Evolutionary conservation across 2,329 filamentous ascomycete species (phyloP), one percentile per base, ranked within the genome.

Genomic region (Davidsoniella virescens): DNA sequence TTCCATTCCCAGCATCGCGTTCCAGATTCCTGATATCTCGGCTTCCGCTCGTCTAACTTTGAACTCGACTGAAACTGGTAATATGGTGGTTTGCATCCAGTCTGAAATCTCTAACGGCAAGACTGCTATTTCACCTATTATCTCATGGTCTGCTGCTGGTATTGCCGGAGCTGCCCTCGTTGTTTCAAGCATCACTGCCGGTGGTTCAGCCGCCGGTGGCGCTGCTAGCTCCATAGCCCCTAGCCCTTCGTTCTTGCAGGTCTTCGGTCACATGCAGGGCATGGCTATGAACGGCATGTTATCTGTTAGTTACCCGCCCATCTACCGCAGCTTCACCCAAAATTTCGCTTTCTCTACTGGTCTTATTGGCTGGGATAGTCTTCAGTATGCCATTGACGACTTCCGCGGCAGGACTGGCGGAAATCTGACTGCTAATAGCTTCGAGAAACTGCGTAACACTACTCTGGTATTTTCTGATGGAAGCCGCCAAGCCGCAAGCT

Each of bases 201-300:
- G 82, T 16, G 75, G 75, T 46, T 71, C 77, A 44, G 70, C 72
- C 47, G 71, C 68, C 50, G 73, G 74, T 44, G 68, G 68, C 18
- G 67, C 73, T 9, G 68, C 66, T 38, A 73, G 73, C 44, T 68
- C 68, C 17, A 67, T 73, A 9, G 67, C 66, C 37, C 72, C 68
- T 48, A 92, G 86, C 58, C 92, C 92, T 23, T 85, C 82, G 49
- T 95, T 96, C 62, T 73, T 73, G 42, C 86, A 95, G 60, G 80
- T 93, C 44, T 75, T 94, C 57, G 80, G 82, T 54, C 93, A 85
- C 77, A 94, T 96, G 64, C 88, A 96, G 65, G 82, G 83, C 46
- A 84, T 96, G 72, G 87, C 92, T 25, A 83, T 92, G 70, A 95
- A 92, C 64, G 88, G 92, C 56, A 96, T 96, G 92, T 73, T 94